These are phyloP conservation scores for Scheffersomyces insectosa DNA, from an alignment of 1,139 yeast species.

Conservation along the genomic window DNA sequence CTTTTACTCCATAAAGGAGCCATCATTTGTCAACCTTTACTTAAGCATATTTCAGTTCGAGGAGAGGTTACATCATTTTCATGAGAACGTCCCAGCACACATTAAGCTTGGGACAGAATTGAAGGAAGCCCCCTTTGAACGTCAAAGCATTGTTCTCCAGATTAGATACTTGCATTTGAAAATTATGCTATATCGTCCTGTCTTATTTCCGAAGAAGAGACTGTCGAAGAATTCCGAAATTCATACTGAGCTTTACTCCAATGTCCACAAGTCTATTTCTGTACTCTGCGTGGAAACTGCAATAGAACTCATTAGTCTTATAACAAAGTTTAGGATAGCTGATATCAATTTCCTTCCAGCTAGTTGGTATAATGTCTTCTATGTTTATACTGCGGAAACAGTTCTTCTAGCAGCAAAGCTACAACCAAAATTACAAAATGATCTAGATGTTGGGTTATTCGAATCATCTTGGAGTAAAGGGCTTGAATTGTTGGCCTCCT, in stretches of 20 bases:
- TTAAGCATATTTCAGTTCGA: slow-evolving; percentile 10
- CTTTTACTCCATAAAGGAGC: slow-evolving; percentile 7
- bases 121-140: slow-evolving; percentile 9
- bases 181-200: slow-evolving; percentile 12
- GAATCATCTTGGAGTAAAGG: slow-evolving; percentile 9
- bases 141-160: slow-evolving; percentile 13
- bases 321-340: slow-evolving; percentile 9
- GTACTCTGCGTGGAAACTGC: slow-evolving; percentile 11
- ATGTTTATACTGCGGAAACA: slow-evolving; percentile 12
- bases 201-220: slow-evolving; percentile 8
- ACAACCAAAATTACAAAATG: slow-evolving; percentile 8
- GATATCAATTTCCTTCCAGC: slow-evolving; percentile 12
- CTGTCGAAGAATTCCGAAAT: not conserved
- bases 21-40: slow-evolving; percentile 7
- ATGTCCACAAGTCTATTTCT: slow-evolving; percentile 9
- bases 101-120: slow-evolving; percentile 6
- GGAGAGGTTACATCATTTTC: slow-evolving; percentile 8
- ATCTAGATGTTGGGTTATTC: slow-evolving; percentile 4
- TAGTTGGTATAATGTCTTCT: slow-evolving; percentile 13
- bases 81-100: slow-evolving; percentile 9
- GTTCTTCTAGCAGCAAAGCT: slow-evolving; percentile 12
- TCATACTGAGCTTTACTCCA: slow-evolving; percentile 9
- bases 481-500: slow-evolving; percentile 10
- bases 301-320: slow-evolving; percentile 9
- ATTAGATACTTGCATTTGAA: slow-evolving; percentile 11